A percentile compares a stretch with the other conserved stretches of the same genome.
These are phyloP conservation scores for Dactylis glomerata DNA, from an alignment of 176 grass and related monocot genomes.

Conservation along the genomic window DNA sequence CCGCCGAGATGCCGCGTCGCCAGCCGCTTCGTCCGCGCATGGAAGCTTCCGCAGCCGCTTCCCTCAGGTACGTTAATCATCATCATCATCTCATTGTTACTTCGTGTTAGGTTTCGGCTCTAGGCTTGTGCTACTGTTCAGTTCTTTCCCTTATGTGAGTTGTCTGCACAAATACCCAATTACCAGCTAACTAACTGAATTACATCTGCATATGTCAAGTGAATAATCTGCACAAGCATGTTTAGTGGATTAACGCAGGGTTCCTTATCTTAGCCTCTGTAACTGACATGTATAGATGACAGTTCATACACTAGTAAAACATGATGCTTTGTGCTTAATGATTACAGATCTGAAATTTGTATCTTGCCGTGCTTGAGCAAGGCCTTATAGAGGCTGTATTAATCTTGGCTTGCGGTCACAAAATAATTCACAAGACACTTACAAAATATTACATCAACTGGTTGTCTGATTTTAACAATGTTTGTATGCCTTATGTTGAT, in stretches of 20 bases:
- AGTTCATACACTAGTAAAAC: neutral
- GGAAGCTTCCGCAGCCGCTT: neutral
- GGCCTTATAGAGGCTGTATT: neutral
- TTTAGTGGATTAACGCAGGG: neutral
- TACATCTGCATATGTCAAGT: neutral
- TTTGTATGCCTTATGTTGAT: neutral
- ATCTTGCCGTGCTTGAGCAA: neutral
- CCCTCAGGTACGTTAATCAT: constrained; percentile 1
- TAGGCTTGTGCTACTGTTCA: neutral
- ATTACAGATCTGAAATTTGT: neutral
- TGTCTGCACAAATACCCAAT: no score
- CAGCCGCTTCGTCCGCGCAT: neutral
- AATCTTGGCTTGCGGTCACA: neutral
- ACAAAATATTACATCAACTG: neutral
- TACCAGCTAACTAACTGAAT: no score
- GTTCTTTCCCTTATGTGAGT: no score
- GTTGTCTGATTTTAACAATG: neutral
- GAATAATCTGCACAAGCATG: neutral
- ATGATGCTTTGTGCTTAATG: neutral
- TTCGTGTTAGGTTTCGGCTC: neutral
- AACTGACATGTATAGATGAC: no score
- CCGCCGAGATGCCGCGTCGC: neutral
- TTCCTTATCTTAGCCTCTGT: no score
- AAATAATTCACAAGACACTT: no score
- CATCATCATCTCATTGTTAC: neutral